phyloP scores from a whole-genome alignment of 2,329 filamentous ascomycete species.

The Claviceps sp. region DNA sequence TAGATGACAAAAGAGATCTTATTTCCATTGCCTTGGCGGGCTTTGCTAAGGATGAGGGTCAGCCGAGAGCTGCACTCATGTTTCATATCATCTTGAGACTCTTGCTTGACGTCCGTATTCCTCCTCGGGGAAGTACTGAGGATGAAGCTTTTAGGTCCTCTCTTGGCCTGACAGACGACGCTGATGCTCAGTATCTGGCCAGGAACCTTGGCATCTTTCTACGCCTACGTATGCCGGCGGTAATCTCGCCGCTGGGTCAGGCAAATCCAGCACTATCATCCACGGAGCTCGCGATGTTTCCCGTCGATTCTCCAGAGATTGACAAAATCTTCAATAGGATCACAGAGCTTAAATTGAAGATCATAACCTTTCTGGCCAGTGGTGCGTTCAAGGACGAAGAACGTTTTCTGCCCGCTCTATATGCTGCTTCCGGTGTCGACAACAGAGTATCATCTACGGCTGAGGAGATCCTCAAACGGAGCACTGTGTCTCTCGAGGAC shows the following conservation, averaged over 20 bases:
- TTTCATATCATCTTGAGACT: conserved; percentile 76
- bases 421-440: conserved; percentile 71
- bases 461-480: conserved; percentile 78
- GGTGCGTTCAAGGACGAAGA: conserved; percentile 76
- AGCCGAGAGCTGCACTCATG: conserved; percentile 37
- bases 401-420: conserved; percentile 70
- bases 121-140: conserved; percentile 64
- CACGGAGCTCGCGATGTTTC: conserved; percentile 18
- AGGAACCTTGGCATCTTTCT: conserved; percentile 66
- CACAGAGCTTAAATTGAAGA: conserved; percentile 39
- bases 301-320: conserved; percentile 35
- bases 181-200: conserved; percentile 63
- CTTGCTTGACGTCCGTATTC: conserved; percentile 57
- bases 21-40: conserved; percentile 40
- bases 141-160: conserved; percentile 53
- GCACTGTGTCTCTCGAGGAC: conserved; percentile 61
- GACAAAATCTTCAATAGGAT: conserved; percentile 38
- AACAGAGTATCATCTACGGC: conserved; percentile 71
- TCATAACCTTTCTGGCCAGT: conserved; percentile 62
- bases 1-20: conserved; percentile 53
- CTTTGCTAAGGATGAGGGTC: conserved; percentile 18
- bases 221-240: conserved; percentile 20
- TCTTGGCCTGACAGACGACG: conserved; percentile 50
- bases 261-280: conserved; percentile 21
- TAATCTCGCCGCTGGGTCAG: conserved; percentile 16